These are phyloP conservation scores for Vanrija pseudolonga DNA, from an alignment of 1,284 basidiomycete genomes.

Conservation along the genomic window DNA sequence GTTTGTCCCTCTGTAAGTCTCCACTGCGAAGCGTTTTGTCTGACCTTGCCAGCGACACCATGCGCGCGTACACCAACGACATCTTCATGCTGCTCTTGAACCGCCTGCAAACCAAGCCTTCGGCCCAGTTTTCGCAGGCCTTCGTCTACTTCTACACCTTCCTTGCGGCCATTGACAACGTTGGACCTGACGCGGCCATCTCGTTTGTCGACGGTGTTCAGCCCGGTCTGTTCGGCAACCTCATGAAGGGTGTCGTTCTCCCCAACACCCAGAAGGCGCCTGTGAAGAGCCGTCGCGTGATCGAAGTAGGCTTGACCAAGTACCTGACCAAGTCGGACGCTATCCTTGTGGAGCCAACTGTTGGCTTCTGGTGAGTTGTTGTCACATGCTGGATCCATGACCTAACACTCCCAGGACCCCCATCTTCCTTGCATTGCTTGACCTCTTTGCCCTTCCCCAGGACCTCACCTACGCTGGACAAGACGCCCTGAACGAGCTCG, in stretches of 20 bases:
- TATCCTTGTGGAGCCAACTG: constrained; percentile 64
- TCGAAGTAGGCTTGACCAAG: constrained; percentile 74
- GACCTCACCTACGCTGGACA: constrained; percentile 56
- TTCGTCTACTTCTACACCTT: constrained; percentile 77
- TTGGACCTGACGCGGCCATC: constrained; percentile 77
- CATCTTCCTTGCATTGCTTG: constrained; percentile 68
- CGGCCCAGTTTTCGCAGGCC: constrained; percentile 80
- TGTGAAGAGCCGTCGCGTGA: constrained; percentile 76
- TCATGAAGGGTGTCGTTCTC: constrained; percentile 73
- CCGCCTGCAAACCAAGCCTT: constrained; percentile 81
- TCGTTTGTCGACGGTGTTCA: constrained; percentile 77
- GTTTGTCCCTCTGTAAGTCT: constrained; percentile 66
- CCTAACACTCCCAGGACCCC: constrained; percentile 52
- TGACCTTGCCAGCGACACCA: constrained; percentile 54
- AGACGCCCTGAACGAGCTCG: constrained; percentile 60
- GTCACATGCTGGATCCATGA: constrained; percentile 29
- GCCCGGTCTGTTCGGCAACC: constrained; percentile 75
- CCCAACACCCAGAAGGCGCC: constrained; percentile 77
- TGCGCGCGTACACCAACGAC: constrained; percentile 72
- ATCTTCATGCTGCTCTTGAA: constrained; percentile 79
- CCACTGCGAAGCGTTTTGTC: background rate
- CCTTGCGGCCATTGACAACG: constrained; percentile 67
- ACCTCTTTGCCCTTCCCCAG: constrained; percentile 70
- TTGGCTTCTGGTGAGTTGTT: constrained; percentile 60
- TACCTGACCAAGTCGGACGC: constrained; percentile 69